A percentile compares a stretch with the other conserved stretches of the same genome.
phyloP scores from a whole-genome alignment of 805 yeast genomes.

The Ogataea nakhonphanomensis region DNA sequence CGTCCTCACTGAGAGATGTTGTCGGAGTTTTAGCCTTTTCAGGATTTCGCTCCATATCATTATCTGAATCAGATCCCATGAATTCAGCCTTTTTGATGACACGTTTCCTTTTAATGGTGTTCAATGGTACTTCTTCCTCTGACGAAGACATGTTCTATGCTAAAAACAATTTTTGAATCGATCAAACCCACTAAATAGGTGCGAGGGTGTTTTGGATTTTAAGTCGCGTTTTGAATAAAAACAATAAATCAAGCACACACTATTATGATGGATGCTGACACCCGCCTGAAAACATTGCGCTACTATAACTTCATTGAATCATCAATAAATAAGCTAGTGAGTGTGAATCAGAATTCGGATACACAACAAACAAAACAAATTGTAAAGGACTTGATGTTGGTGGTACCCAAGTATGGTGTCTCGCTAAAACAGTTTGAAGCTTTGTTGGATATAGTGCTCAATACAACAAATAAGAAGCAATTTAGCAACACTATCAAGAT shows the following conservation, averaged over 20 bases:
- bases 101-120: slow-evolving; percentile 7
- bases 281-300: slow-evolving; percentile 5
- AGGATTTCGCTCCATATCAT: not conserved
- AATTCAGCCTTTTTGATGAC: slow-evolving; percentile 1
- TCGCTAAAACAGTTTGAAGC: slow-evolving; percentile 15
- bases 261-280: not conserved
- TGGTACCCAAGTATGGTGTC: slow-evolving; percentile 27
- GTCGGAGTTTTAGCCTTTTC: slow-evolving; percentile 12
- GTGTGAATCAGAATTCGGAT: not conserved
- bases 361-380: slow-evolving; percentile 8
- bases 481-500: slow-evolving; percentile 16
- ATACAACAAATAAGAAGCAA: slow-evolving; percentile 12
- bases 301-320: slow-evolving; percentile 14
- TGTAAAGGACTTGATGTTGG: slow-evolving; percentile 17
- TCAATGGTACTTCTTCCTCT: slow-evolving; percentile 19
- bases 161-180: slow-evolving; percentile 2
- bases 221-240: slow-evolving; percentile 10
- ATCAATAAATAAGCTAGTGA: slow-evolving; percentile 4
- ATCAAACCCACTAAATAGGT: slow-evolving; percentile 1
- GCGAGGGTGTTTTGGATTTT: slow-evolving; percentile 1
- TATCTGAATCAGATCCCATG: slow-evolving; percentile 12
- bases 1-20: slow-evolving; percentile 20
- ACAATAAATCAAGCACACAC: not conserved
- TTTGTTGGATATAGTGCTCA: slow-evolving; percentile 21
- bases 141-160: slow-evolving; percentile 18